These are phyloP conservation scores for Raffaelea albimanens DNA, from an alignment of 2,329 filamentous ascomycete genomes.

Conservation along the genomic window DNA sequence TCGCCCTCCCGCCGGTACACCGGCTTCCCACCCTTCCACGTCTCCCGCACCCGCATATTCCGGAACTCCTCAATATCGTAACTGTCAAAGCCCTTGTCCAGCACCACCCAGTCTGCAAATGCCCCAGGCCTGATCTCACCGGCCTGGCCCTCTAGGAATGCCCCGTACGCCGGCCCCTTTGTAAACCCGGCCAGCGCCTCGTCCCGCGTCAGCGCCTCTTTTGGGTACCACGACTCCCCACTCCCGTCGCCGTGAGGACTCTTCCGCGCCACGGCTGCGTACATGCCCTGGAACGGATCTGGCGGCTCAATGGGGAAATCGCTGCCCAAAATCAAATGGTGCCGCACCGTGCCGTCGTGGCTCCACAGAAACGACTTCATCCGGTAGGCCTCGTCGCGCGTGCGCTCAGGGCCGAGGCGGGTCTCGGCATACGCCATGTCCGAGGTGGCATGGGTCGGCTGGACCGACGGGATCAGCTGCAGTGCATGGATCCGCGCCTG, in stretches of 20 bases:
- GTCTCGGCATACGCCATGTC: constrained; percentile 58
- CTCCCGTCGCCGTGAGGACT: constrained; percentile 47
- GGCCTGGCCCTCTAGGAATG: constrained; percentile 47
- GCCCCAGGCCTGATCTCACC: constrained; percentile 51
- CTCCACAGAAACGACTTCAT: constrained; percentile 51
- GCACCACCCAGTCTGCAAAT: constrained; percentile 62
- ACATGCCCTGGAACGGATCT: constrained; percentile 58
- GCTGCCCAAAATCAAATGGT: constrained; percentile 44
- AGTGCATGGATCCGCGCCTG: constrained; percentile 48
- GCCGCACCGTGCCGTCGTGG: constrained; percentile 23
- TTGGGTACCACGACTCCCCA: constrained; percentile 34
- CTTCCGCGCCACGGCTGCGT: constrained; percentile 54
- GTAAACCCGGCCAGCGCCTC: constrained; percentile 57
- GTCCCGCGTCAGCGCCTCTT: constrained; percentile 48
- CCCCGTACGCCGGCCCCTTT: constrained; percentile 46
- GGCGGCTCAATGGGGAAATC: constrained; percentile 66
- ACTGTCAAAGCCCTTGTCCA: constrained; percentile 46
- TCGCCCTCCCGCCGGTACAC: constrained; percentile 30
- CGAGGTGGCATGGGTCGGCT: constrained; percentile 63
- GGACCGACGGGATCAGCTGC: constrained; percentile 58
- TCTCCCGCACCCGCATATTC: constrained; percentile 49
- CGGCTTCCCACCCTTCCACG: constrained; percentile 53
- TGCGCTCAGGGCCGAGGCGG: constrained; percentile 48
- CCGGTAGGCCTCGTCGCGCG: constrained; percentile 49
- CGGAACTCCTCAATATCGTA: constrained; percentile 41